A percentile compares a stretch with the other conserved stretches of the same genome.
phyloP scores from a whole-genome alignment of 1,284 basidiomycete species.

The Irpex sp. region DNA sequence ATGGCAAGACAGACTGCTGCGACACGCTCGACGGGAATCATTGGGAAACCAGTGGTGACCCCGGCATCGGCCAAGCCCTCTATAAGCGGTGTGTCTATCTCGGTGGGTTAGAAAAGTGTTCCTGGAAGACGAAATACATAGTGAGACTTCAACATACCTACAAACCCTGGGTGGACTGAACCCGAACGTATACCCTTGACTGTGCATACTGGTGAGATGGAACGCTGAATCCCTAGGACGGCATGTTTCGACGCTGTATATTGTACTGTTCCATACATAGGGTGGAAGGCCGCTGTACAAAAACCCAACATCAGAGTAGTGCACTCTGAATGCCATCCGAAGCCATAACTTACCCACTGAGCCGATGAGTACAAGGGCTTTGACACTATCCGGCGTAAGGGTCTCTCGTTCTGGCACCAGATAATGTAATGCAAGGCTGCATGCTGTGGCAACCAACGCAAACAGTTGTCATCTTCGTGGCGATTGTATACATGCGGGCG shows the following conservation, averaged over 20 bases:
- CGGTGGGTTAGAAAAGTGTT: neutral
- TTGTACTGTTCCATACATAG: constrained; percentile 39
- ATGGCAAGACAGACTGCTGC: constrained; percentile 50
- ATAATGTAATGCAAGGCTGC: constrained; percentile 49
- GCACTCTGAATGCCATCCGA: too few relatives aligned
- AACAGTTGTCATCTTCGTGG: too few relatives aligned
- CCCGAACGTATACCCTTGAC: constrained; percentile 41
- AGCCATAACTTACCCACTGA: constrained; percentile 43
- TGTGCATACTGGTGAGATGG: constrained; percentile 35
- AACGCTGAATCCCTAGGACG: constrained; percentile 51
- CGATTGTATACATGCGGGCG: neutral
- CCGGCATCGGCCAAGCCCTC: constrained; percentile 29
- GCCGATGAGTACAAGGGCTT: constrained; percentile 50
- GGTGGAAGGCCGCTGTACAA: constrained; percentile 45
- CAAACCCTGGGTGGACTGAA: constrained; percentile 43
- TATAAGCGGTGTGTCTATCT: neutral
- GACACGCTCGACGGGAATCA: constrained; percentile 44
- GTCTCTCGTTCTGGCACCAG: constrained; percentile 30
- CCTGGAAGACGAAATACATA: neutral
- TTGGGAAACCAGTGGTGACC: constrained; percentile 49
- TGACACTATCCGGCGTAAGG: constrained; percentile 28
- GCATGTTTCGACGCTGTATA: constrained; percentile 54
- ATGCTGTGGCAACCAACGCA: constrained; percentile 28
- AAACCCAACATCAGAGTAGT: too few relatives aligned
- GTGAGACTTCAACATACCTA: neutral